phyloP scores from a whole-genome alignment of 2,329 filamentous ascomycete genomes.

The Trichoderma simmonsii region DNA sequence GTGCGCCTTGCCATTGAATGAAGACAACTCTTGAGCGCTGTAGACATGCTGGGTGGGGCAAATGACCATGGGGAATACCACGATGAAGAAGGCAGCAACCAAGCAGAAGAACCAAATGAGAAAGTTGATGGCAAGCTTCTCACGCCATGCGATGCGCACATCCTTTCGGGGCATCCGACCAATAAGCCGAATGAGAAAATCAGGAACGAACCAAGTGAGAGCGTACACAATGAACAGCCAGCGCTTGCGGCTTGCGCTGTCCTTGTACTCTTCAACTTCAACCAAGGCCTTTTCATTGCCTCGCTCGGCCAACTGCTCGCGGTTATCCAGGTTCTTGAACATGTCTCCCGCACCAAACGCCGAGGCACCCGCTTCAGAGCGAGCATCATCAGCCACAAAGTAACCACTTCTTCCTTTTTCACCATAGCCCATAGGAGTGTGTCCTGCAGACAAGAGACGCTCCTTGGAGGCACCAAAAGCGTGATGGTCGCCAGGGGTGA shows the following conservation, averaged over 20 bases:
- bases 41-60: constrained; percentile 90
- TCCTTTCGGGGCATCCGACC: constrained; percentile 91
- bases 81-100: constrained; percentile 81
- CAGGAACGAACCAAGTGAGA: constrained; percentile 84
- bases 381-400: constrained; percentile 78
- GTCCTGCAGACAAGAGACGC: constrained; percentile 50
- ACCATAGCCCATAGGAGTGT: constrained; percentile 60
- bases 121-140: constrained; percentile 97
- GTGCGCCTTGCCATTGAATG: constrained; percentile 68
- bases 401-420: constrained; percentile 78
- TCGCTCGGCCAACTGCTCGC: constrained; percentile 92
- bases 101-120: constrained; percentile 88
- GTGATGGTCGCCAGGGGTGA: constrained; percentile 57
- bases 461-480: constrained; percentile 63
- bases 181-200: constrained; percentile 71
- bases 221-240: constrained; percentile 84
- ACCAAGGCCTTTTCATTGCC: constrained; percentile 86
- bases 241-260: constrained; percentile 77
- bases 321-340: constrained; percentile 95
- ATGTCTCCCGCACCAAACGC: constrained; percentile 90
- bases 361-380: constrained; percentile 90
- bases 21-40: constrained; percentile 70
- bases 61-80: constrained; percentile 81
- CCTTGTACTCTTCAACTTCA: constrained; percentile 80
- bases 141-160: constrained; percentile 87